Conservation (phyloP, 371 early-diverging fungal species). For the Mortierella sp. region DNA sequence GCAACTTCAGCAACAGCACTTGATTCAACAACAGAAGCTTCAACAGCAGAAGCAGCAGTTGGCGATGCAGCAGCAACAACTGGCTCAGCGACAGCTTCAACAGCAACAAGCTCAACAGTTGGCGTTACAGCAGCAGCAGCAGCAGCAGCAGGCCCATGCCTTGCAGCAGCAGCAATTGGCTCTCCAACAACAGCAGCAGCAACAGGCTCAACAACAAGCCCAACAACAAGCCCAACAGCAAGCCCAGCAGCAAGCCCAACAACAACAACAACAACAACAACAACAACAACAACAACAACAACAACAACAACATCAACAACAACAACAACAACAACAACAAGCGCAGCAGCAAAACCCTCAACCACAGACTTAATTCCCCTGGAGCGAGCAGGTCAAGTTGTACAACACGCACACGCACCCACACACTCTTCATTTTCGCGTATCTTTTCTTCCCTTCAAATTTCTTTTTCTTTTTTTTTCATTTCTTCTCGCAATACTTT, state of each 20-base stretch:
- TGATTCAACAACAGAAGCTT: constrained; percentile 41
- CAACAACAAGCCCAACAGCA: constrained; percentile 33
- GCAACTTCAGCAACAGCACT: constrained; percentile 30
- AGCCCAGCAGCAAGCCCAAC: constrained; percentile 32
- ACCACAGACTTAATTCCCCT: constrained; percentile 14
- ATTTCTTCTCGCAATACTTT: background rate
- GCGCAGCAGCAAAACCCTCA: constrained; percentile 20
- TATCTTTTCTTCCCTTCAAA: background rate
- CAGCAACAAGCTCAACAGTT: constrained; percentile 39
- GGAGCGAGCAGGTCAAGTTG: constrained; percentile 20
- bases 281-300: constrained; percentile 30
- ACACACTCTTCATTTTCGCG: background rate
- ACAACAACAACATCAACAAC: constrained; percentile 29
- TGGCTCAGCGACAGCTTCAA: constrained; percentile 34
- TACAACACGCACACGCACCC: constrained; percentile 1
- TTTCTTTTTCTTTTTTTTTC: constrained; percentile 8
- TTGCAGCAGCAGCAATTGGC: constrained; percentile 34
- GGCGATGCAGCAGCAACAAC: constrained; percentile 37
- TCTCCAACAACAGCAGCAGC: constrained; percentile 17
- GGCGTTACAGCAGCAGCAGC: constrained; percentile 31
- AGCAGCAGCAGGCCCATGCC: constrained; percentile 22
- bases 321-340: constrained; percentile 24
- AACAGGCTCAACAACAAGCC: constrained; percentile 19
- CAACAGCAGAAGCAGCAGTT: constrained; percentile 28
- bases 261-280: constrained; percentile 25